A percentile compares a stretch with the other conserved stretches of the same genome.
phyloP scores from a whole-genome alignment of 768 basidiomycete species.

The Megacollybia marginata region DNA sequence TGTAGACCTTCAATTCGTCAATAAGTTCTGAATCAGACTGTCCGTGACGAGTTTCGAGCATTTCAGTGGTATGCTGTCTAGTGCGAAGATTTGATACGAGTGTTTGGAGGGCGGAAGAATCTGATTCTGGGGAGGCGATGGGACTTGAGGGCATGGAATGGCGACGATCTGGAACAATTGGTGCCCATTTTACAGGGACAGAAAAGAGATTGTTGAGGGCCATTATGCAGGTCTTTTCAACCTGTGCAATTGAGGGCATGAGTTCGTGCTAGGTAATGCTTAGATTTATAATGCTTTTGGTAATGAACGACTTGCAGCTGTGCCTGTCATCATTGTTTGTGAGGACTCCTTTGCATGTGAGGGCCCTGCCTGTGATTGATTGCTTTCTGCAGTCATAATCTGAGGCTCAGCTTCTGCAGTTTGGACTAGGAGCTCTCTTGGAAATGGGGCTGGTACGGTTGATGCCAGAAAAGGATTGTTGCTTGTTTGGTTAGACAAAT shows the following conservation, averaged over 20 bases:
- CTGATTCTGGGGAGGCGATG: constrained; percentile 21
- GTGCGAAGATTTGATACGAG: constrained; percentile 57
- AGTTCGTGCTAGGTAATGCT: constrained; percentile 41
- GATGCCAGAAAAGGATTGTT: background rate
- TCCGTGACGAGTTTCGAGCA: constrained; percentile 36
- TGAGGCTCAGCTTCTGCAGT: background rate
- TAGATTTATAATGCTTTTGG: background rate
- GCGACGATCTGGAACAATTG: constrained; percentile 52
- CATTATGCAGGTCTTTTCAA: constrained; percentile 69
- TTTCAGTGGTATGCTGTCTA: constrained; percentile 32
- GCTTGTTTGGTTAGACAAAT: background rate
- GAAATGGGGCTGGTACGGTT: constrained; percentile 5
- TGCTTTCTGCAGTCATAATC: background rate
- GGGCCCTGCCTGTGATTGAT: background rate
- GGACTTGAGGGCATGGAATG: constrained; percentile 52
- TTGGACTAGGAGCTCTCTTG: background rate
- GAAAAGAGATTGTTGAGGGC: constrained; percentile 66
- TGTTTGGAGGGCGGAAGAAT: constrained; percentile 48
- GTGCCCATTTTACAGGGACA: constrained; percentile 38
- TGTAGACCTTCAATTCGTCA: constrained; percentile 48
- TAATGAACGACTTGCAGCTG: constrained; percentile 1
- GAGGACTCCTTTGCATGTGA: constrained; percentile 1
- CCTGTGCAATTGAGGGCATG: constrained; percentile 63
- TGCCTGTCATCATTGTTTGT: background rate
- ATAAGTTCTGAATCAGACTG: constrained; percentile 46